Percentiles rank a stretch among this genome's conserved stretches.
phyloP scores from a whole-genome alignment of 1,284 basidiomycete species.

The Schizopora paradoxa region DNA sequence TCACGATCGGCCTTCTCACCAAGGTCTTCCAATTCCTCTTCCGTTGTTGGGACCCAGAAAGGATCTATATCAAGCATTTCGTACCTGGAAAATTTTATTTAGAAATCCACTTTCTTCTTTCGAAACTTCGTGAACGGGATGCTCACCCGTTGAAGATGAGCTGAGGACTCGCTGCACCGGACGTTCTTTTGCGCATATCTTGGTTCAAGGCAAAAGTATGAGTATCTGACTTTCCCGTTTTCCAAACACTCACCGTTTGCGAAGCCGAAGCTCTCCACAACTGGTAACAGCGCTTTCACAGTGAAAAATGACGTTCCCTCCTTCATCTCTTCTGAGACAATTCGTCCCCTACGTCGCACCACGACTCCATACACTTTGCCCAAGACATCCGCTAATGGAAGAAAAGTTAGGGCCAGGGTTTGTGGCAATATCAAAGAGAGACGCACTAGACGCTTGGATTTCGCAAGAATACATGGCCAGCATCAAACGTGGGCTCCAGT shows the following conservation, averaged over 20 bases:
- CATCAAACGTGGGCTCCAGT: slow-evolving; percentile 97
- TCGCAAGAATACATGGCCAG: slow-evolving; percentile 99
- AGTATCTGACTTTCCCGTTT: not conserved
- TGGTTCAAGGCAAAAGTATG: not conserved
- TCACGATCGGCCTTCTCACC: slow-evolving; percentile 93
- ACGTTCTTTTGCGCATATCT: slow-evolving; percentile 96
- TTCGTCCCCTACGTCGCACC: slow-evolving; percentile 83
- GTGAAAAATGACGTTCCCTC: slow-evolving; percentile 96
- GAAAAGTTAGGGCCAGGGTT: slow-evolving; percentile 2
- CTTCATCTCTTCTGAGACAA: slow-evolving; percentile 98
- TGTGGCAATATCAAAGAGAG: slow-evolving; percentile 1
- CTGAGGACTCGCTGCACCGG: slow-evolving; percentile 94
- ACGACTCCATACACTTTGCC: slow-evolving; percentile 98
- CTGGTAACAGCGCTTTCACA: slow-evolving; percentile 86
- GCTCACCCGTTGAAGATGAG: slow-evolving; percentile 90
- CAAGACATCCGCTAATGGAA: slow-evolving; percentile 86
- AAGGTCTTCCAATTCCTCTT: slow-evolving; percentile 95
- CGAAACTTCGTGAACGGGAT: slow-evolving; percentile 4
- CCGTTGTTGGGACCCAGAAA: slow-evolving; percentile 98
- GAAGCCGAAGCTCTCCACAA: slow-evolving; percentile 97
- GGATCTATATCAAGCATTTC: slow-evolving; percentile 91
- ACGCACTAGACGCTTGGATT: slow-evolving; percentile 93
- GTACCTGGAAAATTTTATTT: slow-evolving; percentile 43
- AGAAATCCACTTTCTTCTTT: slow-evolving; percentile 10
- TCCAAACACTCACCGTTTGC: slow-evolving; percentile 68